Base-by-base conservation (phyloP, 1,139 yeast species). In the Candida sojae region DNA sequence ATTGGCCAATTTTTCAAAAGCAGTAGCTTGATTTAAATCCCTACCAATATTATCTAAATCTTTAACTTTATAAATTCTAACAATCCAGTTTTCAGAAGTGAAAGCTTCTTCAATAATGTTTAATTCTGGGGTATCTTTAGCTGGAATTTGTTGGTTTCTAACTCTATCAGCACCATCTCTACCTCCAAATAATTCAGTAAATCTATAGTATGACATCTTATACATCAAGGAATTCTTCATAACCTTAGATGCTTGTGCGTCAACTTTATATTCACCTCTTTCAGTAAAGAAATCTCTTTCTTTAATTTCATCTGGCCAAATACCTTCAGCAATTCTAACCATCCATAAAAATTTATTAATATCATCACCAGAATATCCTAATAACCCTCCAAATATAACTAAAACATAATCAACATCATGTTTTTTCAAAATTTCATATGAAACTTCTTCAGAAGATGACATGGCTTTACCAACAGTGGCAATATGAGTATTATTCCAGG, bases 381-480 rank as follows among this genome's bases (percentile, higher is more conserved):
- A 67, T 44, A 91, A 73, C 26, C 99, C 99, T 47, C 99, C 99
- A 65, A 93, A 95, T 49, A 95, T 88, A 49, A 95, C 87, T 55
- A 95, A 75, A 32, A 95, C 90, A 65, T 93, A 93, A 68, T 95
- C 98, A 35, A 93, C 99, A 58, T 95, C 99, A 63, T 92, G 95
- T 65, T 89, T 85, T 62, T 83, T 84, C 71, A 92, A 81, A 53
- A 93, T 87, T 52, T 93, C 85, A 66, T 93, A 96, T 1, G 98
- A 86, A 35, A 81, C 86, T 50, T 88, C 96, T 68, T 93, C 99
- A 32, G 83, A 70, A 23, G 96, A 86, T 32, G 96, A 83, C 97
- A 93, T 90, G 29, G 99, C 98, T 69, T 91, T 90, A 61, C 99
- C 99, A 48, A 95, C 99, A n/a, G 97, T 91, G 57, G 99, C 99